Evolutionary conservation across 768 basidiomycete genomes (phyloP), one percentile per base, ranked within the genome.

Genomic region (Epithele typhae): DNA sequence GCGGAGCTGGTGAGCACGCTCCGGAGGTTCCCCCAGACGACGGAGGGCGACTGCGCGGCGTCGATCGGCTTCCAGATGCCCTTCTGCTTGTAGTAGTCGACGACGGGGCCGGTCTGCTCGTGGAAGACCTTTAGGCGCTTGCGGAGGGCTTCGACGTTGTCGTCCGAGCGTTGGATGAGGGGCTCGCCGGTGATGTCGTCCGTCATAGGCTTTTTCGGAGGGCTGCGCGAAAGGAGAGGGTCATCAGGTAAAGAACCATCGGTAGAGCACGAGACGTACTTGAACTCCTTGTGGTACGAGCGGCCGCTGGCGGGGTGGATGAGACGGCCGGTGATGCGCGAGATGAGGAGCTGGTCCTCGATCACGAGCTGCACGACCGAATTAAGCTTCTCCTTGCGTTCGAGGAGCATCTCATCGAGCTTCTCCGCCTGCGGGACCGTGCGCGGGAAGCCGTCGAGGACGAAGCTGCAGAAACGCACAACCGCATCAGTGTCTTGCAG

Each of bases 361-460:
- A 99, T 94, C 62, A 83, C 73, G 45, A 99, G 81, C 65, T 99
- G 85, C 32, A 97, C 81, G 50, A 91, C 93, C n/a, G 79, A 83
- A 70, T 98, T 84, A 41, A 99, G 78, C 61, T 86, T 87, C 71
- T 97, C 92, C 58, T 87, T 83, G 60, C 87, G 84, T 4, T 63
- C 67, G 12, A 75, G 64, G 36, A 99, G 81, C 96, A 99, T 97
- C 49, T 74, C 70, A 62, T 95, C 95, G 45, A 99, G 84, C 68
- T 96, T 98, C 69, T 94, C 79, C 3, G 96, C 96, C 61, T 99
- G 96, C 9, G 88, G 84, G 27, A 98, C 91, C 4, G 95, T 98
- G 35, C 96, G 85, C 34, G 96, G 96, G 81, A 99, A 99, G n/a
- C 96, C 96, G 61, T 99, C 96, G 41, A 99, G 76, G 47, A 99